A percentile compares a stretch with the other conserved stretches of the same genome.
These are phyloP conservation scores for Penicillium riverlandense DNA, from an alignment of 495 filamentous ascomycete species.

Conservation along the genomic window DNA sequence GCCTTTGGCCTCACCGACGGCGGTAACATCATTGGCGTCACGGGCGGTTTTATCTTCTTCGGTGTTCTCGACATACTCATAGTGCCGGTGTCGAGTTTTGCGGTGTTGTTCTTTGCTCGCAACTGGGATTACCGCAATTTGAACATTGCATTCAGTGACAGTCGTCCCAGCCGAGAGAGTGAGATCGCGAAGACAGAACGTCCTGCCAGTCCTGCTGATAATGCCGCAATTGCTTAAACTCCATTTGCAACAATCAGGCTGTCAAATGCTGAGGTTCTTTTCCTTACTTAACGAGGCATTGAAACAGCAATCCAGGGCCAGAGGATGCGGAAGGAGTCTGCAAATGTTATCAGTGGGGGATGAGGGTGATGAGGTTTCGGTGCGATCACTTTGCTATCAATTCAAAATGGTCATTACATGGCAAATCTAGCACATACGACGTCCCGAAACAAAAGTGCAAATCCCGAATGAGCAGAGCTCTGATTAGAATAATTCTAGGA, in stretches of 20 bases:
- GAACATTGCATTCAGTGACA: slow-evolving; percentile 15
- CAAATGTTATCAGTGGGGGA: too few relatives aligned
- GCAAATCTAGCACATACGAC: too few relatives aligned
- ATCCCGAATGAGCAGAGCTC: too few relatives aligned
- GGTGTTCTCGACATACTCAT: slow-evolving; percentile 57
- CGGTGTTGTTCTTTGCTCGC: slow-evolving; percentile 43
- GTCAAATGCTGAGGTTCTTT: neutral
- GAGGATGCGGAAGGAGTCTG: too few relatives aligned
- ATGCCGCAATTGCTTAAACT: neutral
- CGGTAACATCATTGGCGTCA: slow-evolving; percentile 57
- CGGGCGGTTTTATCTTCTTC: slow-evolving; percentile 63
- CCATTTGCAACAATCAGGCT: neutral
- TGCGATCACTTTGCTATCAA: too few relatives aligned
- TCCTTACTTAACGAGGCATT: too few relatives aligned
- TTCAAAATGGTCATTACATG: too few relatives aligned
- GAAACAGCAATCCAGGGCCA: too few relatives aligned
- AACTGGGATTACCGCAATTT: slow-evolving; percentile 14
- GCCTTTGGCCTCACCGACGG: slow-evolving; percentile 62
- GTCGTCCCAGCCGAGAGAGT: slow-evolving; percentile 2
- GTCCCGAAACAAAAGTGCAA: too few relatives aligned
- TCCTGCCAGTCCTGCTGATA: neutral
- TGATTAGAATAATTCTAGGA: too few relatives aligned
- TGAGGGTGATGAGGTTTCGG: too few relatives aligned
- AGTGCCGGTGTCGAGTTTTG: slow-evolving; percentile 52
- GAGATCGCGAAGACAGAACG: neutral